Evolutionary conservation across 805 yeast genomes (phyloP), one percentile per base, ranked within the genome.

Genomic region (Grigorovia yakushimaensis): DNA sequence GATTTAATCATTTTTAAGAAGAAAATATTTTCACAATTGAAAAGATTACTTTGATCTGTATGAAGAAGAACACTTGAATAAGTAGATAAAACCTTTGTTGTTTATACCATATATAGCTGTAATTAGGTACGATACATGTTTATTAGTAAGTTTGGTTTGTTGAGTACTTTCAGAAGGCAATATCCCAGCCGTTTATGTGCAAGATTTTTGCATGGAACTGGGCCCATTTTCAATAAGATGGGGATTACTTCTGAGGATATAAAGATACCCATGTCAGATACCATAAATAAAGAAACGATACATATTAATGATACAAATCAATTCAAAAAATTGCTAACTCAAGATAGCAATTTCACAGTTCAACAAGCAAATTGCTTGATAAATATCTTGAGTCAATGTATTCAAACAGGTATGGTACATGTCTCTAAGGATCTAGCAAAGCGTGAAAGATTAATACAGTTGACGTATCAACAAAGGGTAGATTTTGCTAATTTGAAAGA

Each of bases 401-500:
- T 91, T 24, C 81, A 81, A 56, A 93, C 87, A 52, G 93, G 96
- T 4, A 79, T 88, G 27, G 74, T 76, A 20, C 78, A 83, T 47
- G 81, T 88, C 22, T 80, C 89, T 9, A 73, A 81, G 37, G 84
- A 84, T 58, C 68, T 91, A 48, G 95, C 91, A n/a, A 79, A 88
- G 22, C 82, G 88, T 56, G 96, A 88, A 56, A 80, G 82, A 41
- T 73, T 91, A 41, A 80, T 86, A 27, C 81, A 88, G 54, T 77
- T 88, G 60, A 84, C 96, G 3, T 93, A 93, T 65, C 96, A 91
- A 62, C 98, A 93, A 59, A 87, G 91, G 57, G 97, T 93, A 30
- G 98, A 93, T 61, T 91, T 93, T 73, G 93, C 96, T 37, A 91
- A 91, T 61, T 74, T 93, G 50, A 83, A 89, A 60, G 95, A 96